Evolutionary conservation across 306 rosid species (phyloP).

Genomic region (Sicyos baderoa): DNA sequence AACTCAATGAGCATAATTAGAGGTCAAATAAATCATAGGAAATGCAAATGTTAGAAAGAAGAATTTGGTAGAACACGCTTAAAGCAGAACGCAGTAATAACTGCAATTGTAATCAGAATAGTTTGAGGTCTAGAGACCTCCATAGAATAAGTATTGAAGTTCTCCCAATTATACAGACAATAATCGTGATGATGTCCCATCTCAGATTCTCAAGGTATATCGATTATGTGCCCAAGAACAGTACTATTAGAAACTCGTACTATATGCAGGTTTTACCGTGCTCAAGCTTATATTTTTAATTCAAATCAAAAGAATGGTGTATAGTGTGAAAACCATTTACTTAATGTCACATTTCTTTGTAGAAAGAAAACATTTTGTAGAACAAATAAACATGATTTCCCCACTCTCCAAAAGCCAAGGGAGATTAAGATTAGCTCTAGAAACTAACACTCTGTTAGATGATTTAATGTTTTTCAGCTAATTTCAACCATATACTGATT

Average conservation of each 20-base stretch:
- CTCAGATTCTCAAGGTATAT: neutral
- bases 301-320: neutral
- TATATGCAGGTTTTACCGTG: neutral
- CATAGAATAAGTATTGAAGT: neutral
- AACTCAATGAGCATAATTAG: neutral
- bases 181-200: neutral
- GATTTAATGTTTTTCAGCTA: neutral
- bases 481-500: neutral
- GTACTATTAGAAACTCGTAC: neutral
- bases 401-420: constrained; percentile 2
- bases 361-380: too few species aligned
- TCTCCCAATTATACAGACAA: constrained; percentile 7
- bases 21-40: constrained; percentile 8
- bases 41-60: constrained; percentile 11
- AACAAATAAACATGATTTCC: neutral
- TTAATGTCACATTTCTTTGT: neutral
- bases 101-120: neutral
- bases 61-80: constrained; percentile 7
- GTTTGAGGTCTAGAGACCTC: constrained; percentile 5
- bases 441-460: neutral
- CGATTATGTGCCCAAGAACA: neutral
- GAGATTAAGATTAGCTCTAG: neutral
- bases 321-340: neutral
- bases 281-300: neutral
- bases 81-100: neutral